Evolutionary conservation across 306 rosid species (phyloP), one percentile per base, ranked within the genome.

Genomic region (Pachyrhizus erosus): DNA sequence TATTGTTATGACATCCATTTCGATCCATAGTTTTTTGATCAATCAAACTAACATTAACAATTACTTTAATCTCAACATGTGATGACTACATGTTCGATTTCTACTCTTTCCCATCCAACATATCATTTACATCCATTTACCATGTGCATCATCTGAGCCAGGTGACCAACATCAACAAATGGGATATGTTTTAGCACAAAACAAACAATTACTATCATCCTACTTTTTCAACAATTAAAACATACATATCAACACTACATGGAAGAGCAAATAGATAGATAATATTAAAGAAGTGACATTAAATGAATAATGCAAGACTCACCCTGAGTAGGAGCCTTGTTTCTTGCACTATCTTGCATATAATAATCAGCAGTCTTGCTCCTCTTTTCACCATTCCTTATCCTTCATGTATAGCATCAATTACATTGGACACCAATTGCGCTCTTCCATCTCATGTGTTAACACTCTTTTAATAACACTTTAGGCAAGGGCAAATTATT

Each of bases 261-360:
- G n/a, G n/a, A n/a, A n/a, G n/a, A n/a, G n/a, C n/a, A n/a, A n/a
- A n/a, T 14, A 73, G 5, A 55, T 17, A 67, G 29, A 39, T 48
- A 21, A 5, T 11, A 21, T 18, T 29, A 4, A 37, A 60, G 27
- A 40, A 60, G 61, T 42, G 57, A 20, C 11, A 61, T 21, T 0
- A 9, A 20, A 7, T 0, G 13, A 77, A 57, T 46, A 45, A 20
- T 11, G 14, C 0, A 49, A 54, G 18, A 60, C 76, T 37, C 49
- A 82, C 84, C 89, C 86, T 82, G 82, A 34, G 73, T 5, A 55
- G 82, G 86, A 78, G 80, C 79, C 86, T 8, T 39, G 9, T 39
- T 39, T 39, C 1, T 46, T 0, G 5, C n/a, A 46, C n/a, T 46
- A 46, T 46, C 17, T 3, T 46, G 51, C 4, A 46, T 0, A 46